Evolutionary conservation across 129 eudicot genomes (phyloP), one percentile per base, ranked within the genome.

Genomic region (Escallonia herrerae): DNA sequence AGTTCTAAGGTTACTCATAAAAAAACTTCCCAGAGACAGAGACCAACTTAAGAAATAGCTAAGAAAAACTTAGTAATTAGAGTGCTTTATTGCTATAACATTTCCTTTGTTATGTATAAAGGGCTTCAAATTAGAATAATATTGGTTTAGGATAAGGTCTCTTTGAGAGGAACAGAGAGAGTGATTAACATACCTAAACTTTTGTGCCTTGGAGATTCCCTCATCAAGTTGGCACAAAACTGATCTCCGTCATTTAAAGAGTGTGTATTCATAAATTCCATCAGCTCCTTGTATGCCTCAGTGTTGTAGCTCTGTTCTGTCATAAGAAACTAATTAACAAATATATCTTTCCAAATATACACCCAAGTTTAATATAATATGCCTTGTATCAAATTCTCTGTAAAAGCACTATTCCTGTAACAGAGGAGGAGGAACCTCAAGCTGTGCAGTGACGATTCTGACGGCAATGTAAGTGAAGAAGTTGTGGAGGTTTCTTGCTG

Each of bases 271-370:
- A 88, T 14, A 57, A 88, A 93, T 47, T 88, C 87, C 86, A 55
- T 79, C 80, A 93, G 58, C 61, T 93, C 98, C 68, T 72, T 70
- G 60, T 93, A 56, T 15, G 96, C 96, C 83, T 93, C 98, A 3
- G 75, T 70, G 72, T 88, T 93, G 77, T 88, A 85, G 91, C 91
- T 83, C 96, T 93, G 98, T 75, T 74, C 95, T 82, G 90, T 77
- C 83, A 74, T 75, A 63, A 22, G 33, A 37, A 43, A 68, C 56
- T 52, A 49, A 11, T 65, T 5, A 65, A 50, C 40, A 65, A 62
- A 60, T 67, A 11, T 59, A 62, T 60, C 43, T 14, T 59, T 54
- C 61, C 53, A 68, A 40, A 58, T 52, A 49, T 43, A 14, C 54
- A 40, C 33, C 33, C 33, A 22, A 22, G 33, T 22, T 22, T 22